Base-by-base conservation (phyloP, 257 asterid genomes). In the Orobanche coerulescens region DNA sequence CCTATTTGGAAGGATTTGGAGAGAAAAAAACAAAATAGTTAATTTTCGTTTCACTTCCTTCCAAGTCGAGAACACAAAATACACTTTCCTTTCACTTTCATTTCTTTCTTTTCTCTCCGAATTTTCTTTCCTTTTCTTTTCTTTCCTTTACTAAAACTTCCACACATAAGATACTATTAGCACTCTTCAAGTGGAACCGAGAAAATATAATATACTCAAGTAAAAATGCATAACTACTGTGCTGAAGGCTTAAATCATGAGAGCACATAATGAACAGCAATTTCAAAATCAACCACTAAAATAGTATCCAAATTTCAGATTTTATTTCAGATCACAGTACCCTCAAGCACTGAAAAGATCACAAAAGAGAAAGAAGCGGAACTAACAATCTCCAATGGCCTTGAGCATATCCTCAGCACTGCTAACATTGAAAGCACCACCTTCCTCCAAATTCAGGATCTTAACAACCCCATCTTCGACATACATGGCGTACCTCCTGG, bases 401-500 rank as follows among this genome's bases (percentile, higher is more conserved):
- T 84, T 81, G 69, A 93, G 97, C 84, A 93, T 22, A 69, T 89
- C 97, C 75, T 86, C 98, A 5, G 98, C 98, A 56, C 98, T 87
- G 85, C 98, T 93, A n/a, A 86, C 89, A 54, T 83, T 86, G 51
- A 93, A 89, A 15, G 98, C 96, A 1, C 98, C 98, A 8, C 98
- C 98, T 0, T 93, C 97, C 62, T 93, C 98, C 88, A 93, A 68
- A 70, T 93, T 93, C 83, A 84, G 64, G 57, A 81, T 74, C 64
- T 89, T 93, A 8, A 93, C 97, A 28, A 82, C 86, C 3, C 98
- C 98, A 60, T 93, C 82, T 7, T 82, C 97, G 10, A 81, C 91
- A 48, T 68, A 82, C 84, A 92, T 83, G 0, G 97, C 95, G 46
- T 88, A 92, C 72, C 98, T 79, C 71, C 98, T 78, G 11, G 98